Conservation (phyloP, 169 alveolate species). For the Plasmodium gaboni region DNA sequence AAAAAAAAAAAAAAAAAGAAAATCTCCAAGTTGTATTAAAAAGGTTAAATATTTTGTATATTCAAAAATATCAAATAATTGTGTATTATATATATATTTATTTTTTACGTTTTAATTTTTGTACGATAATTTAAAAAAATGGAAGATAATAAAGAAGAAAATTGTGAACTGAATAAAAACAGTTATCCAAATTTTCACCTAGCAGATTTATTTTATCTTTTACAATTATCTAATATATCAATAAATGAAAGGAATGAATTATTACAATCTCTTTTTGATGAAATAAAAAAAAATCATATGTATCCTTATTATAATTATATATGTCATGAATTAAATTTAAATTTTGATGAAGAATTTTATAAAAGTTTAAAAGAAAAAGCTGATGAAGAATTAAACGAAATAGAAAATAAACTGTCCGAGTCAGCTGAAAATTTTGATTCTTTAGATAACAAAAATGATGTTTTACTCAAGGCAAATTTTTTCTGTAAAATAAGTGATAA, state of each 20-base stretch:
- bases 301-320: constrained; percentile 80
- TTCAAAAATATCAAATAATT: neutral
- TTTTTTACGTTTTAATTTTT: too few species aligned
- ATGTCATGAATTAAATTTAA: constrained; percentile 78
- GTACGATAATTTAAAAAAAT: neutral
- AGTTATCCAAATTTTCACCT: constrained; percentile 61
- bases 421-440: constrained; percentile 93
- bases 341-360: constrained; percentile 75
- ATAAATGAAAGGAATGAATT: constrained; percentile 46
- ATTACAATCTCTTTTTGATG: constrained; percentile 25
- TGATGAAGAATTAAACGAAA: constrained; percentile 82
- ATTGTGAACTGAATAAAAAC: constrained; percentile 42
- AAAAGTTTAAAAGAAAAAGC: constrained; percentile 77
- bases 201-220: constrained; percentile 51
- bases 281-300: constrained; percentile 77
- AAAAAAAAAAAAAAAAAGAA: neutral
- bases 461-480: constrained; percentile 91
- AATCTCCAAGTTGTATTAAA: neutral
- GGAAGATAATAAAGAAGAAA: constrained; percentile 52
- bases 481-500: constrained; percentile 88
- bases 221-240: constrained; percentile 59
- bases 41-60: neutral
- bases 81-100: neutral
- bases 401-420: constrained; percentile 89
- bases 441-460: constrained; percentile 92